Base-by-base conservation (phyloP, 495 filamentous ascomycete genomes). In the Podospora fimiseda region DNA sequence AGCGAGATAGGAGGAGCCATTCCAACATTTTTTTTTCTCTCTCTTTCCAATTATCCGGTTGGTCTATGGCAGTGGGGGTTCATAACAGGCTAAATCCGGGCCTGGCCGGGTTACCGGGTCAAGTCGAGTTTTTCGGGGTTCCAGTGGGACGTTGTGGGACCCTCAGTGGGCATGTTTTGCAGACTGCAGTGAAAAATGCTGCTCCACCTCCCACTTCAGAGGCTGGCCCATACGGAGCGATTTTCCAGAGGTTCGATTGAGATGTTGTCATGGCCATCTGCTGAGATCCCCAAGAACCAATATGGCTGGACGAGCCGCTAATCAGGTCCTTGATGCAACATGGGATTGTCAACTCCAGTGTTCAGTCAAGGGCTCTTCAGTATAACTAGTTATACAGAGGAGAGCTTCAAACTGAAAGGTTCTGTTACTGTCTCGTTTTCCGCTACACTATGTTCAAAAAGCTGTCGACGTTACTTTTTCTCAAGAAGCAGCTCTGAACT, bases 51-150 rank as follows among this genome's bases (percentile, higher is more conserved):
- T 67, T 67, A 67, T 49, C 64, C 64, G 50, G 54, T 15, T 18
- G 44, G 44, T n/a, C 30, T 54, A 37, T 61, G 62, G 56, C 61
- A 58, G 59, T 45, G 40, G 41, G 49, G 48, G 59, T 50, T n/a
- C 52, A 56, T 38, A 63, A 56, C 48, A 58, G 64, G 58, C 58
- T 63, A 65, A 67, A 65, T 61, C 36, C 47, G 27, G 37, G 50
- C 60, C 43, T 51, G 51, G 60, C 62, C 58, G 64, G 64, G 58
- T 60, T 63, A 51, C 62, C 64, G 60, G 62, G 64, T 63, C 60
- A 60, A 63, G 48, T 60, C 58, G 30, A 54, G 11, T 9, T 41
- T 44, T 23, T 23, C n/a, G 44, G 46, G 50, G 30, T 56, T 50
- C 52, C 52, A 49, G 50, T 33, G 27, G 27, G 51, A 20, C 22